Percentiles rank a stretch among this genome's conserved stretches.
Conservation (phyloP, 1,284 basidiomycete species). For the Somion occarium region DNA sequence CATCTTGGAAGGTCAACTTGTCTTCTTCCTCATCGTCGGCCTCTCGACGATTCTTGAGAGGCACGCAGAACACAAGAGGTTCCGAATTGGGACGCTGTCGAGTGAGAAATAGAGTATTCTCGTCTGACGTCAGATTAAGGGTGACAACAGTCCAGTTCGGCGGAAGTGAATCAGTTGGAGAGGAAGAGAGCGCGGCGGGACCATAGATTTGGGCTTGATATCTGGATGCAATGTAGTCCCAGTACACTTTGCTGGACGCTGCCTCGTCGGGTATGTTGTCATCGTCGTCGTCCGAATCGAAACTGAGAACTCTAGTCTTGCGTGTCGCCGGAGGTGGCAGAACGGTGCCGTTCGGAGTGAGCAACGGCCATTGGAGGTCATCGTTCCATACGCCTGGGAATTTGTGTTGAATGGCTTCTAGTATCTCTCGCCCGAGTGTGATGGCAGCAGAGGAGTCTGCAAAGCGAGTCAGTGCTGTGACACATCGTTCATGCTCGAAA, state of each 20-base stretch:
- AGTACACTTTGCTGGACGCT: conserved; percentile 45
- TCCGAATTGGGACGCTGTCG: conserved; percentile 63
- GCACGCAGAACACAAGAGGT: conserved; percentile 84
- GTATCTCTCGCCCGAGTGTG: conserved; percentile 76
- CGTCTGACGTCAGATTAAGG: conserved; percentile 80
- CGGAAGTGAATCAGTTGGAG: conserved; percentile 53
- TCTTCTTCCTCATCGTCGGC: conserved; percentile 63
- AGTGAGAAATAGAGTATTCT: conserved; percentile 79
- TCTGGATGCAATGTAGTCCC: conserved; percentile 49
- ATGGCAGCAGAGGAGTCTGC: conserved; percentile 68
- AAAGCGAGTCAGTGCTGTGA: not conserved
- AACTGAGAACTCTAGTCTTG: conserved; percentile 12
- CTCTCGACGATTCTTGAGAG: conserved; percentile 81
- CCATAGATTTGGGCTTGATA: conserved; percentile 47
- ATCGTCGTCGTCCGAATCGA: conserved; percentile 32
- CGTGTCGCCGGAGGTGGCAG: conserved; percentile 24
- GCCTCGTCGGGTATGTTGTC: conserved; percentile 30
- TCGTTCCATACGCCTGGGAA: conserved; percentile 43
- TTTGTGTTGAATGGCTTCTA: conserved; percentile 67
- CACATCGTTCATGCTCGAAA: not conserved
- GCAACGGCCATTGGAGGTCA: conserved; percentile 66
- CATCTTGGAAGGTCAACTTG: conserved; percentile 73
- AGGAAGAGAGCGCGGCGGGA: conserved; percentile 30
- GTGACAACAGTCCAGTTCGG: conserved; percentile 82
- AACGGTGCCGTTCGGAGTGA: conserved; percentile 39